Evolutionary conservation across 495 filamentous ascomycete genomes (phyloP), one percentile per base, ranked within the genome.

Genomic region (Aspergillus diversus): DNA sequence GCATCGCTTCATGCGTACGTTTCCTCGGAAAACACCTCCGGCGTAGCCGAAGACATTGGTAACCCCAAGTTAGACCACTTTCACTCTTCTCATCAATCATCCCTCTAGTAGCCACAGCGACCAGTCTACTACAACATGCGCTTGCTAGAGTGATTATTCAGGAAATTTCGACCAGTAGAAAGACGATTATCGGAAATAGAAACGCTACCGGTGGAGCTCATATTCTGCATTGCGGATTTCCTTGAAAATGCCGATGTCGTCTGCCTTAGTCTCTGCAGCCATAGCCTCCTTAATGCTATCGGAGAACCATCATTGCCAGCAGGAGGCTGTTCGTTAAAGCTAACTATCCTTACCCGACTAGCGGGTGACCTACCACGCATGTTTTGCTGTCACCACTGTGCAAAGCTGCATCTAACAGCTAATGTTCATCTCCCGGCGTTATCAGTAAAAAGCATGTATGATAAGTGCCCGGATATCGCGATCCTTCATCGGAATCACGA

Each of bases 221-320:
- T 55, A 11, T n/a, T 55, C 11, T 34, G 21, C 52, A 55, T 55
- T 9, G 7, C 27, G 16, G 52, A 34, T 33, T 55, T 55, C 15
- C 52, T 55, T 1, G 52, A 55, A 27, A 55, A 8, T 34, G 11
- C 52, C 35, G 52, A 55, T 35, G 1, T 35, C 7, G 32, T 55
- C 27, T 55, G 52, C 52, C 35, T 55, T 2, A 35, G 52, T 35
- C 52, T 35, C 5, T 33, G 52, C 32, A 55, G 52, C 32, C 52
- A 34, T 55, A 5, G 0, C 32, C 32, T 55, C 31, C 33, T 35
- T 32, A 34, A 35, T 11, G 1, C 5, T 34, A 33, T 55, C 5
- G 31, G 46, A 48, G 16, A 7, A 21, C 46, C 11, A 48, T 7
- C 7, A 12, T 16, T 48, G 16, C 46, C 46, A 21, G 16, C 16